Conservation (phyloP, 2,329 filamentous ascomycete genomes). For the Ophiostoma angusticollis region DNA sequence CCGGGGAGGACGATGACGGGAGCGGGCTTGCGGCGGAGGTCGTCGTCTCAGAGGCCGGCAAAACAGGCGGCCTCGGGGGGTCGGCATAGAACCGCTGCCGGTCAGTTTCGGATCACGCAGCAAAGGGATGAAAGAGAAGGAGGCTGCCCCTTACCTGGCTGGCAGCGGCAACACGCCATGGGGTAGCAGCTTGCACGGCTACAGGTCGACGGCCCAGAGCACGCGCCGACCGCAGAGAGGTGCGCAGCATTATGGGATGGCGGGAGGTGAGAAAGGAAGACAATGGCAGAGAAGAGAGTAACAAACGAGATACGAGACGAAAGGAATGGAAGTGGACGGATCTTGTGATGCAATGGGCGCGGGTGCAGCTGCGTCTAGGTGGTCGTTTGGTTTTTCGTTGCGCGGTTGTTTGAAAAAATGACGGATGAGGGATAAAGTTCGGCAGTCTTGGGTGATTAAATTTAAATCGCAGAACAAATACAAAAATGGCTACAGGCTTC, state of each 20-base stretch:
- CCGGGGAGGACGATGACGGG: slow-evolving; percentile 25
- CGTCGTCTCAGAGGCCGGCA: slow-evolving; percentile 41
- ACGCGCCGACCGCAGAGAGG: slow-evolving; percentile 53
- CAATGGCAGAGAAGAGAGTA: neutral
- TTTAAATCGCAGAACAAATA: slow-evolving; percentile 10
- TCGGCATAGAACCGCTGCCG: slow-evolving; percentile 43
- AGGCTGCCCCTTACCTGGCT: slow-evolving; percentile 9
- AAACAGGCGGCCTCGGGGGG: slow-evolving; percentile 35
- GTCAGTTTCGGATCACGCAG: neutral
- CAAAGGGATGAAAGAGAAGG: neutral
- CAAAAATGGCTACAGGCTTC: slow-evolving; percentile 2
- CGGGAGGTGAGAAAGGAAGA: slow-evolving; percentile 9
- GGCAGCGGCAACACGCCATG: slow-evolving; percentile 37
- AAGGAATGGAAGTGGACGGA: neutral
- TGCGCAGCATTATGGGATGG: slow-evolving; percentile 51
- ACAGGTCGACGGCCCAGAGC: slow-evolving; percentile 42
- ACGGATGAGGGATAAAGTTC: slow-evolving; percentile 20
- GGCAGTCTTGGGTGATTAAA: slow-evolving; percentile 14
- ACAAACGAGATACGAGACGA: neutral
- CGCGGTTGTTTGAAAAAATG: slow-evolving; percentile 10
- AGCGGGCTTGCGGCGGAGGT: slow-evolving; percentile 33
- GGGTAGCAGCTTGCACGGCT: slow-evolving; percentile 25
- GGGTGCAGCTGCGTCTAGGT: neutral
- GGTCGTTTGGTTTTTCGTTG: neutral
- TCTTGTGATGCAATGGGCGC: neutral